A percentile compares a stretch with the other conserved stretches of the same genome.
phyloP scores from a whole-genome alignment of 2,329 filamentous ascomycete species.

The Cladosporium cucumerinum region DNA sequence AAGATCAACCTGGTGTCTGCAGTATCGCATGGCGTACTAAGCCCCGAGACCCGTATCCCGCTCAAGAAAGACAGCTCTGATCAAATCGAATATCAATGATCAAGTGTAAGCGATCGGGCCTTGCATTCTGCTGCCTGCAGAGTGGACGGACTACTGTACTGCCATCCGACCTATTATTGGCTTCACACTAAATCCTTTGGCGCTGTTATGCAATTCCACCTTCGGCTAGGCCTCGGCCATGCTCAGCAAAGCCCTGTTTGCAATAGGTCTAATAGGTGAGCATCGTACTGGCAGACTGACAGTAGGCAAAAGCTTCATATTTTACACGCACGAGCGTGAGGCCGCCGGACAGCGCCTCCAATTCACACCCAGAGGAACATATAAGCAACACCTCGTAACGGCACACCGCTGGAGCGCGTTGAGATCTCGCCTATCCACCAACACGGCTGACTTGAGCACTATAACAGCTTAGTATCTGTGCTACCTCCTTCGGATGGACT shows the following conservation, averaged over 20 bases:
- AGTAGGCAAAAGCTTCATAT: not conserved
- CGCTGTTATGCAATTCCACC: constrained; percentile 1
- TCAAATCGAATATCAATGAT: not conserved
- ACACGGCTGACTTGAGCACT: not conserved
- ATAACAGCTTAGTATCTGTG: constrained; percentile 1
- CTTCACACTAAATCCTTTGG: not conserved
- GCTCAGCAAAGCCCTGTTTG: not conserved
- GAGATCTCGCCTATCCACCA: not conserved
- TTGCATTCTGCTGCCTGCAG: not conserved
- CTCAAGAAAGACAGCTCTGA: not conserved
- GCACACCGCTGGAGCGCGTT: not conserved
- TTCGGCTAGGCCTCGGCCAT: not conserved
- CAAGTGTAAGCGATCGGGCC: not conserved
- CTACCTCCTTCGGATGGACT: constrained; percentile 6
- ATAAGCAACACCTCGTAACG: not conserved
- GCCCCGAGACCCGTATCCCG: no score
- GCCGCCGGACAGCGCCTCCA: not conserved
- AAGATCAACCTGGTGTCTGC: not conserved
- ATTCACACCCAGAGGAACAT: not conserved
- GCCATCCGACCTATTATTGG: not conserved
- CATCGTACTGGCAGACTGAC: not conserved
- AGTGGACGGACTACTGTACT: not conserved
- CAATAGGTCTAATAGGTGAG: not conserved
- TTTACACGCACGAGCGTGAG: not conserved
- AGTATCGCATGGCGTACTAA: not conserved